These are phyloP conservation scores for Lipomyces yamadae DNA, from an alignment of 805 yeast species.

Conservation along the genomic window DNA sequence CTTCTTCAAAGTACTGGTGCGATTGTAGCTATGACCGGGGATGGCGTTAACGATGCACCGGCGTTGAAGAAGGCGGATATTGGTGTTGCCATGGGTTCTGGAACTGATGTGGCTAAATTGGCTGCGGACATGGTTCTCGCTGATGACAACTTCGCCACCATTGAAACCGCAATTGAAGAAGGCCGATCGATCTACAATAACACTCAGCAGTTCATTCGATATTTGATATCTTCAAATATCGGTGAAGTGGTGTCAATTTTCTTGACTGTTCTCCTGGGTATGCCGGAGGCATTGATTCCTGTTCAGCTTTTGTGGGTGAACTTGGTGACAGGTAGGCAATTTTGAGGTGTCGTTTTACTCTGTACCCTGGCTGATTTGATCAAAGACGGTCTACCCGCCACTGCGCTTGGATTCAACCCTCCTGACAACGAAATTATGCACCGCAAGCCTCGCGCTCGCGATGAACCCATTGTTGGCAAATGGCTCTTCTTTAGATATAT, in stretches of 20 bases:
- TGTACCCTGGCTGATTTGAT: not conserved
- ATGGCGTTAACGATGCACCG: conserved; percentile 70
- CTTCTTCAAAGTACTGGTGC: conserved; percentile 53
- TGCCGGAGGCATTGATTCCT: conserved; percentile 60
- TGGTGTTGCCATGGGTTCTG: conserved; percentile 68
- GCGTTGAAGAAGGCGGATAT: conserved; percentile 66
- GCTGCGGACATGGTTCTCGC: conserved; percentile 63
- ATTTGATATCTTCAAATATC: conserved; percentile 58
- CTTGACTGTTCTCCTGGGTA: conserved; percentile 58
- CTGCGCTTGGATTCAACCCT: conserved; percentile 59
- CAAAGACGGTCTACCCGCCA: conserved; percentile 60
- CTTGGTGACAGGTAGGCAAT: conserved; percentile 50
- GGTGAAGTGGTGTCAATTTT: conserved; percentile 63
- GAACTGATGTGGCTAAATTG: conserved; percentile 64
- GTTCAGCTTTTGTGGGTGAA: conserved; percentile 64
- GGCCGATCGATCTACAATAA: conserved; percentile 56
- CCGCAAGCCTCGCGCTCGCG: conserved; percentile 48
- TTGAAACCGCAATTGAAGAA: conserved; percentile 60
- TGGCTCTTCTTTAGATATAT: conserved; percentile 50
- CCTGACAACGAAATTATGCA: conserved; percentile 50
- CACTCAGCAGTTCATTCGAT: conserved; percentile 51
- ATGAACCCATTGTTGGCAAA: conserved; percentile 49
- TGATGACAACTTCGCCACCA: conserved; percentile 61
- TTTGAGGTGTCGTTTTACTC: not conserved
- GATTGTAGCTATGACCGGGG: conserved; percentile 68